Base-by-base conservation (phyloP, 1,284 basidiomycete genomes). In the Anthracocystis panici-leucophaei region DNA sequence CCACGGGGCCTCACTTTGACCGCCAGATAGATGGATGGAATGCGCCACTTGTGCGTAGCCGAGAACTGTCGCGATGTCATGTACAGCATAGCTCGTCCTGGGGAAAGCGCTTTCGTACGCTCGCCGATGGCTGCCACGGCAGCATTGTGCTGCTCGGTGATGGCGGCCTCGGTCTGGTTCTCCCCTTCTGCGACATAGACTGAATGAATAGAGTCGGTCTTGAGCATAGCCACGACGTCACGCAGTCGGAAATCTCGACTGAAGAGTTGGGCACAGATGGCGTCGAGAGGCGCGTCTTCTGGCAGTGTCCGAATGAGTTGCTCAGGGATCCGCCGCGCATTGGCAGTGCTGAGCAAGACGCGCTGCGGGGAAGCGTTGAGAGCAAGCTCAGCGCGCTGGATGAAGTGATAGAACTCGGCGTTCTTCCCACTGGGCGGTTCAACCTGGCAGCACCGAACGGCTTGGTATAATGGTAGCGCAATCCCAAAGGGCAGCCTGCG, bases 401-500 rank as follows among this genome's bases (percentile, higher is more conserved):
- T 89, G 2, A 93, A 88, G 14, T 88, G 87, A 82, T 94, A 97
- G 45, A 91, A 90, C 9, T 88, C 88, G 8, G 89, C 81, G 0
- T 90, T 88, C 92, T 92, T 94, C 63, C 91, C 88, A 7, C 88
- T 87, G 0, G 91, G 90, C 1, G 95, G 93, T 0, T 90, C 89
- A 14, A 92, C 85, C 79, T 95, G 94, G 77, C 92, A 93, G 11
- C 91, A 91, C 57, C 93, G 87, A 25, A 93, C 87, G 6, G 92
- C 92, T 84, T 98, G 95, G 57, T 91, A 87, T 5, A 97, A 86
- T 0, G 95, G 94, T 9, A 93, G 87, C 1, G 91, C 90, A 18
- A 96, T 86, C 0, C 92, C 92, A 7, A 93, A 85, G 1, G 93
- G 90, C 3, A 89, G 65, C 23, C 82, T 75, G 78, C 77, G 88